A percentile compares a stretch with the other conserved stretches of the same genome.
phyloP scores from a whole-genome alignment of 2,329 filamentous ascomycete genomes.

The Aspergillus aculeatinus region DNA sequence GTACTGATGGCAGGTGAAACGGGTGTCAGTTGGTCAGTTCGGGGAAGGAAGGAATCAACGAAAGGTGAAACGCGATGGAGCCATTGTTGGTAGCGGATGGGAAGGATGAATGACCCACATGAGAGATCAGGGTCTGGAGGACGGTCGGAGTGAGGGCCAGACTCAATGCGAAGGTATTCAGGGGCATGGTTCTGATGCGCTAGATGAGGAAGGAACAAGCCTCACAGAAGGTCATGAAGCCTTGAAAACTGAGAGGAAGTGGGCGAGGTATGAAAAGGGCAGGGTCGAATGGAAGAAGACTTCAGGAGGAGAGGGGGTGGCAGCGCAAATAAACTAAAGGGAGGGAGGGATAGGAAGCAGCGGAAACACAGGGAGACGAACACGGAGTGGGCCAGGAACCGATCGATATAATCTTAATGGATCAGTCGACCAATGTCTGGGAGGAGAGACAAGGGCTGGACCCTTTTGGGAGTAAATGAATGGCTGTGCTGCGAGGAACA shows the following conservation, averaged over 20 bases:
- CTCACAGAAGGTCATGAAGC: neutral
- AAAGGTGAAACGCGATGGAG: neutral
- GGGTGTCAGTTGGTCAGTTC: neutral
- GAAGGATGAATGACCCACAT: slow-evolving; percentile 58
- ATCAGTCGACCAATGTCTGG: neutral
- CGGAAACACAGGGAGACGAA: neutral
- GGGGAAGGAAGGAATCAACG: neutral
- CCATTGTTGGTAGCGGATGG: neutral
- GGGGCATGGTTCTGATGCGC: slow-evolving; percentile 48
- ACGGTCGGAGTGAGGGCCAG: slow-evolving; percentile 85
- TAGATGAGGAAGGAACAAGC: neutral
- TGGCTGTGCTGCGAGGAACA: neutral
- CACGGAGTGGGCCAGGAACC: neutral
- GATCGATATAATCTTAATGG: neutral
- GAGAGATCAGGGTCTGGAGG: slow-evolving; percentile 79
- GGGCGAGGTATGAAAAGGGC: no score
- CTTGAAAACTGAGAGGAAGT: neutral
- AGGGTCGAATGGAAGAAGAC: neutral
- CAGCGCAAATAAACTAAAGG: neutral
- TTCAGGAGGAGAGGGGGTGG: neutral
- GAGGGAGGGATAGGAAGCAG: neutral
- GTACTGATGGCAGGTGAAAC: slow-evolving; percentile 57
- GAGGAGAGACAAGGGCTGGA: neutral
- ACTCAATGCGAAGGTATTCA: slow-evolving; percentile 79
- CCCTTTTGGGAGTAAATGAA: neutral